Conservation (phyloP, 345 rosid genomes). For the Eutrema yunnanense region DNA sequence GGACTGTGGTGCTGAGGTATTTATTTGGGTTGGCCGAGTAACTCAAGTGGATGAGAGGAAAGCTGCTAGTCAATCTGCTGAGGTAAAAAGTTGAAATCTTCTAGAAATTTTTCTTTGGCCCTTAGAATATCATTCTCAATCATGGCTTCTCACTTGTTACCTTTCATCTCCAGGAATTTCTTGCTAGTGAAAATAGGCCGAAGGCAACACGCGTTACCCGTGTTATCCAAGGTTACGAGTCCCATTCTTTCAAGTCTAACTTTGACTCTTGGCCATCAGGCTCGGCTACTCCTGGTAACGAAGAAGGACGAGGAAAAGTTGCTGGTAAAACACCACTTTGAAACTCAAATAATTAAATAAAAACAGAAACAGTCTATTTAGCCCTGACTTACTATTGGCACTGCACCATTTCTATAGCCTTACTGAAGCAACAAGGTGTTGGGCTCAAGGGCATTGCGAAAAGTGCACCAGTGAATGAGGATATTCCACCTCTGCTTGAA, state of each 20-base stretch:
- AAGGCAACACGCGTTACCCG: conserved; percentile 71
- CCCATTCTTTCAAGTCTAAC: conserved; percentile 81
- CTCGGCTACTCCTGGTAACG: conserved; percentile 62
- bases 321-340: conserved; percentile 52
- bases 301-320: conserved; percentile 98
- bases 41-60: conserved; percentile 98
- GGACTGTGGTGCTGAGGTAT: conserved; percentile 83
- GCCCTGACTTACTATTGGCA: conserved; percentile 3
- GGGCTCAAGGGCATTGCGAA: conserved; percentile 83
- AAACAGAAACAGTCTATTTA: background rate
- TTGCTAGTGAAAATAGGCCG: conserved; percentile 77
- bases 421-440: conserved; percentile 92
- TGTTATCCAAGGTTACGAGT: conserved; percentile 92
- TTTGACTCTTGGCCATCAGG: conserved; percentile 98
- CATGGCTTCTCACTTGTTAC: conserved; percentile 20
- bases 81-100: conserved; percentile 44
- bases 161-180: conserved; percentile 54
- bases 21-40: conserved; percentile 94
- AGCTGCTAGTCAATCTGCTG: conserved; percentile 73
- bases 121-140: background rate
- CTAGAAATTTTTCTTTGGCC: background rate
- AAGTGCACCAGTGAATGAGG: conserved; percentile 73
- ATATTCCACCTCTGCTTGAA: conserved; percentile 95
- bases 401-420: conserved; percentile 45
- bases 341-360: background rate